Evolutionary conservation across 2,329 filamentous ascomycete genomes (phyloP), one percentile per base, ranked within the genome.

Genomic region (Phoma sp.): DNA sequence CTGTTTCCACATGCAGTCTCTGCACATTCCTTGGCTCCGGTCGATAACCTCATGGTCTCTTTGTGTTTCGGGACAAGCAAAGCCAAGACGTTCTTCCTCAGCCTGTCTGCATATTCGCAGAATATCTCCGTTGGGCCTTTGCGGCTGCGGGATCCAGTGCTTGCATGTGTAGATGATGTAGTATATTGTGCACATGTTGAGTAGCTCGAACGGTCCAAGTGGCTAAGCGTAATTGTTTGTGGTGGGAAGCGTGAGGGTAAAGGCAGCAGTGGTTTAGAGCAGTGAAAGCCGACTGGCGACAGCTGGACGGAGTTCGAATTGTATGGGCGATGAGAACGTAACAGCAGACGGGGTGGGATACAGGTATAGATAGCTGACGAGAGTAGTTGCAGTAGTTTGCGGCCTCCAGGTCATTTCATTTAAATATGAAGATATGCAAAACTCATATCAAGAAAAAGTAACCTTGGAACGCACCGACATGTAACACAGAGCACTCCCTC

Each of bases 111-210:
- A 72, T 15, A 72, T 68, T 17, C 66, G 60, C 21, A 71, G 56
- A 18, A 70, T 56, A 3, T 65, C 64, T 5, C 67, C 68, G 42
- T 67, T 67, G 18, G 62, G 60, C 11, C 59, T 61, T 40, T 65
- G 57, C 2, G 68, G 68, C 34, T 71, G 68, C 17, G 68, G 60
- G 11, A 72, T 59, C 70, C 70, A 73, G 57, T 71, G 67, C 36
- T 64, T 61, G 55, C 70, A 73, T 37, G 60, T 51, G 47, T 72
- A 64, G 39, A 73, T 56, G 18, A 68, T 72, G 52, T 73, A 73
- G 14, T 66, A 53, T 11, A 73, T 69, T 43, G 62, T 65, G 55
- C 70, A 73, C 70, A 73, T 52, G 5, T 42, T 65, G 53, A 17
- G 17, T 25, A 12, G 10, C 11, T 6, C 7, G 15, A 28, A 37